These are phyloP conservation scores for Picochlorum sp. DNA, from an alignment of 139 green algal species.

Conservation along the genomic window DNA sequence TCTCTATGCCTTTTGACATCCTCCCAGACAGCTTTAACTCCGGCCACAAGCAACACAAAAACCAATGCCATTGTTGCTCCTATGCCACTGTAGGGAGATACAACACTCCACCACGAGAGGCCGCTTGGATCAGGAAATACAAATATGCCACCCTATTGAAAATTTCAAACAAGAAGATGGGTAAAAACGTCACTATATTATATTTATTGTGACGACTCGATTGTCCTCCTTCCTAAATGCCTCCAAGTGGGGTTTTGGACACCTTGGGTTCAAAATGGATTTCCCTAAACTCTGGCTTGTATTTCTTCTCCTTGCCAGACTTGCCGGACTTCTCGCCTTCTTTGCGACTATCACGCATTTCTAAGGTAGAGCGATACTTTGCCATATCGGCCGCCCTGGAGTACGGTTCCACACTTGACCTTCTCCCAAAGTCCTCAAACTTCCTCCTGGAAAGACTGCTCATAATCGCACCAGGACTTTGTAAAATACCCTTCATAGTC, in stretches of 20 bases:
- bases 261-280: slow-evolving; percentile 10
- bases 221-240: slow-evolving; percentile 34
- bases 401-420: slow-evolving; percentile 21
- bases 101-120: slow-evolving; percentile 42
- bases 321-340: background rate
- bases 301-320: background rate
- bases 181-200: slow-evolving; percentile 67
- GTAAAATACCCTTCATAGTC: background rate
- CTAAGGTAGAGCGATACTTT: slow-evolving; percentile 3
- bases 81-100: slow-evolving; percentile 42
- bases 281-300: slow-evolving; percentile 2
- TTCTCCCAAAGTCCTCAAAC: background rate
- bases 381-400: slow-evolving; percentile 12
- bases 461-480: slow-evolving; percentile 6
- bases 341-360: slow-evolving; percentile 6
- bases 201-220: slow-evolving; percentile 69
- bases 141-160: slow-evolving; percentile 70
- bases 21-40: slow-evolving; percentile 48
- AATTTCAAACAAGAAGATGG: slow-evolving; percentile 67
- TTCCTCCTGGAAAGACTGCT: background rate
- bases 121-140: slow-evolving; percentile 66
- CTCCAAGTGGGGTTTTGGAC: background rate
- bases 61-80: slow-evolving; percentile 43
- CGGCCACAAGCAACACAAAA: slow-evolving; percentile 53
- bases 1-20: slow-evolving; percentile 51